Conservation (phyloP, 768 basidiomycete genomes). For the Suillus americanus region DNA sequence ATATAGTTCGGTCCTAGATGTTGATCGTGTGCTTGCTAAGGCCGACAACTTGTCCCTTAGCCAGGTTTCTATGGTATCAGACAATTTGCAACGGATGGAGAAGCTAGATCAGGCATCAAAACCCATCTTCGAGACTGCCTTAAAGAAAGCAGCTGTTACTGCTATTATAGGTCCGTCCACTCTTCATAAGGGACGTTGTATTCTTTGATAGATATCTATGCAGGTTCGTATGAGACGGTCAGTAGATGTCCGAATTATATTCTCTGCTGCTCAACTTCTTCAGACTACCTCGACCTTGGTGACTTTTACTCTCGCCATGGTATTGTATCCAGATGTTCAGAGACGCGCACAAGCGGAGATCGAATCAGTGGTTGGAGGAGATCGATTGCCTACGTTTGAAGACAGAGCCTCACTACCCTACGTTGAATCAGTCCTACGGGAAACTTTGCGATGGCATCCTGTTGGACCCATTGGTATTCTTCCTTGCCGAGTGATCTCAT, state of each 20-base stretch:
- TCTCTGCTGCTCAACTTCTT: background rate
- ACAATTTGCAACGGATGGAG: slow-evolving; percentile 16
- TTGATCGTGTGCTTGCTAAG: background rate
- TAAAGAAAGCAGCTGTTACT: slow-evolving; percentile 11
- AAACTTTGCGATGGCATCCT: background rate
- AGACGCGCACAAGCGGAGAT: background rate
- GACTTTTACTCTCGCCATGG: background rate
- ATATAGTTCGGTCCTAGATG: too few relatives aligned
- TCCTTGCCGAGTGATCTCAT: background rate
- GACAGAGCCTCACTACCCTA: background rate
- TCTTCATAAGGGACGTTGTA: background rate
- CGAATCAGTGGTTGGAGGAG: background rate
- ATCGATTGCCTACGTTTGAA: background rate
- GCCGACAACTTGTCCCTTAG: background rate
- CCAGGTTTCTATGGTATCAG: slow-evolving; percentile 10
- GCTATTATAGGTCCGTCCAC: slow-evolving; percentile 14
- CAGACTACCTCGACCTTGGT: background rate
- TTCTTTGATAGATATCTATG: background rate
- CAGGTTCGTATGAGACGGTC: slow-evolving; percentile 22
- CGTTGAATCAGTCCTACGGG: background rate
- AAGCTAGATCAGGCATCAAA: slow-evolving; percentile 4
- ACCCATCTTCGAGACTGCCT: slow-evolving; percentile 5
- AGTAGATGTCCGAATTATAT: background rate
- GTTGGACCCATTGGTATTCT: background rate
- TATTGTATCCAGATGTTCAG: background rate